phyloP scores from a whole-genome alignment of 2,329 filamentous ascomycete species.

The Huntiella moniliformis region DNA sequence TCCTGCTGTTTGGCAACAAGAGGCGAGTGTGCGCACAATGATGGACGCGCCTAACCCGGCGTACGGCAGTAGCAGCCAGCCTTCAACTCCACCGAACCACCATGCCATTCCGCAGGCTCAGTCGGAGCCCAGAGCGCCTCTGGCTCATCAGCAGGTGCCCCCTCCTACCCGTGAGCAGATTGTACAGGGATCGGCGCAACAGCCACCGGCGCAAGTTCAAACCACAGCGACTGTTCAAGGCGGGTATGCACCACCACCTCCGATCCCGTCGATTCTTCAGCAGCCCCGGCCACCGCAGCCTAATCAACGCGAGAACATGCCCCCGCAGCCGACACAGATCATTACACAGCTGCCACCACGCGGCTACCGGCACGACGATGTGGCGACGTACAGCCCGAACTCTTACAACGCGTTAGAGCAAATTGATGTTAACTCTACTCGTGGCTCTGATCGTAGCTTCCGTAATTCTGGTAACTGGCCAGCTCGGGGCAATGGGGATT shows the following conservation, averaged over 20 bases:
- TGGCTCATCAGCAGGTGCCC: constrained; percentile 8
- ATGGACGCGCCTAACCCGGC: constrained; percentile 33
- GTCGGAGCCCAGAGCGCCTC: constrained; percentile 6
- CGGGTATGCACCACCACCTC: constrained; percentile 4
- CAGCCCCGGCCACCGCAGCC: constrained; percentile 10
- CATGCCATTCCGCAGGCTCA: constrained; percentile 10
- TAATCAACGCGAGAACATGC: constrained; percentile 7
- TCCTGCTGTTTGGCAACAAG: constrained; percentile 63
- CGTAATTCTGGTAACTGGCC: constrained; percentile 32
- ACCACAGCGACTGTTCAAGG: constrained; percentile 1
- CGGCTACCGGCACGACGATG: constrained; percentile 9
- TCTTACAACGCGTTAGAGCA: constrained; percentile 23
- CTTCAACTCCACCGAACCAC: constrained; percentile 10
- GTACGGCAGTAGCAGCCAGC: constrained; percentile 12
- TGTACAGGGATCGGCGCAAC: background rate
- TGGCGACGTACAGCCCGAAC: constrained; percentile 19
- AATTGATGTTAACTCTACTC: constrained; percentile 15
- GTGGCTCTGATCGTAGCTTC: constrained; percentile 19
- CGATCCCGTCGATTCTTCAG: constrained; percentile 10
- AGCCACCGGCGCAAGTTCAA: constrained; percentile 1
- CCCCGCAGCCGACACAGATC: constrained; percentile 7
- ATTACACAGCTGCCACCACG: constrained; percentile 4
- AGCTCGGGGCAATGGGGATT: constrained; percentile 19
- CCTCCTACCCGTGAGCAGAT: constrained; percentile 4
- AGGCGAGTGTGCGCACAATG: constrained; percentile 66